These are phyloP conservation scores for Hyphodiscus hymeniophilus DNA, from an alignment of 495 filamentous ascomycete species.

Conservation along the genomic window DNA sequence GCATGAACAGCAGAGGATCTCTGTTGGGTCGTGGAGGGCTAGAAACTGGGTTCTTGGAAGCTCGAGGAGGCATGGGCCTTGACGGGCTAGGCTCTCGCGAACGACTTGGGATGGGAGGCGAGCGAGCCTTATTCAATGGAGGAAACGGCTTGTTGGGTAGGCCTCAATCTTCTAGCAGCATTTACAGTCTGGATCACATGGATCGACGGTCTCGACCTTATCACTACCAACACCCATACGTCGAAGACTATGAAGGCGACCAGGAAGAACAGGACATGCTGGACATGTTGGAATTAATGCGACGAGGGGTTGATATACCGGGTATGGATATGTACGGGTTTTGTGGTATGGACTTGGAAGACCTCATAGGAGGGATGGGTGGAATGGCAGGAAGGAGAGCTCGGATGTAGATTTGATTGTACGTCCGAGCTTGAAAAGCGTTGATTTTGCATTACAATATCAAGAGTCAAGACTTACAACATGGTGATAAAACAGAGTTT, in stretches of 20 bases:
- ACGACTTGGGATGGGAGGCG: neutral
- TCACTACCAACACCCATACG: conserved; percentile 4
- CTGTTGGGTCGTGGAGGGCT: neutral
- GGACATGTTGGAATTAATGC: neutral
- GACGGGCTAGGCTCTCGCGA: neutral
- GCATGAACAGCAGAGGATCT: neutral
- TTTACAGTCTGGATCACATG: neutral
- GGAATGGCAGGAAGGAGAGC: neutral
- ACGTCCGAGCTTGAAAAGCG: too few relatives aligned
- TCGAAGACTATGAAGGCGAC: conserved; percentile 7
- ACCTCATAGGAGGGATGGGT: neutral
- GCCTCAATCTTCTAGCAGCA: neutral
- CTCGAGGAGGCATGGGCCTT: too few relatives aligned
- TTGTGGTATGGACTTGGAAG: too few relatives aligned
- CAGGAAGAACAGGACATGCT: neutral
- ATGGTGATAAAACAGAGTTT: too few relatives aligned
- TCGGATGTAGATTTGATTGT: too few relatives aligned
- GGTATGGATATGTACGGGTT: too few relatives aligned
- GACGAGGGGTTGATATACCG: neutral
- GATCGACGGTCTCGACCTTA: conserved; percentile 1
- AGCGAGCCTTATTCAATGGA: neutral
- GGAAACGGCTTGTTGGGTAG: neutral
- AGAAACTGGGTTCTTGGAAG: neutral
- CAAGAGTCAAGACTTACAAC: too few relatives aligned
- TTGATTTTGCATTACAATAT: too few relatives aligned